Evolutionary conservation across 805 yeast species (phyloP), one percentile per base, ranked within the genome.

Genomic region (Ascoidea asiatica): DNA sequence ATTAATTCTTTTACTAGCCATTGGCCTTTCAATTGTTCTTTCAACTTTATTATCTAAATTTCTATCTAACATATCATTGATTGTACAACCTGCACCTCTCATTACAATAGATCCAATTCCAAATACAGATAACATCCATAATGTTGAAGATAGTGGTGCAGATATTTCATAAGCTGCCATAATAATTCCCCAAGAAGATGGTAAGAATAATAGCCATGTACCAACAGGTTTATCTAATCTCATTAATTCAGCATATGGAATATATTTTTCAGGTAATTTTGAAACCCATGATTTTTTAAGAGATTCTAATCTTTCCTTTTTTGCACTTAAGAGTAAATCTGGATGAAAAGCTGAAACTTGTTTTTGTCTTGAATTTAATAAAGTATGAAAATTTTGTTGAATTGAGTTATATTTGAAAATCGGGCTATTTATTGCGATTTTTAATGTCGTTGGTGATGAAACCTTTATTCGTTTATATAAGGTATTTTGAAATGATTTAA

Each of bases 31-130:
- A 42, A 79, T 74, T 2, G 97, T 90, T 51, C 99, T 73, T 6
- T 82, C 81, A 3, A 92, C 98, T 60, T 87, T 74, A 50, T 73
- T 70, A 56, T 92, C 99, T 42, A 89, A 67, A 48, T 90, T 70
- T 44, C 87, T 67, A 58, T 92, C 99, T 58, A 81, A 67, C 40
- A 90, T 67, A 61, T 92, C 99, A 59, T 92, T 92, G 45, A 92
- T 80, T 0, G 95, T 89, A 60, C 99, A 92, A 0, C 98, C 99
- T 1, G 96, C 97, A 21, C 97, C 96, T 60, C 99, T 74, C 95
- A 94, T 92, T 17, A 90, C 70, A 37, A 89, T 55, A 0, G 97
- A 75, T 13, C 99, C 99, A 4, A 81, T 67, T 4, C 90, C 79
- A 58, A 88, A 92, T 13, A 88, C 64, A 0, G 75, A 70, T 33